Conservation (phyloP, 352 stramenopile genomes). For the Phytophthora sp. region DNA sequence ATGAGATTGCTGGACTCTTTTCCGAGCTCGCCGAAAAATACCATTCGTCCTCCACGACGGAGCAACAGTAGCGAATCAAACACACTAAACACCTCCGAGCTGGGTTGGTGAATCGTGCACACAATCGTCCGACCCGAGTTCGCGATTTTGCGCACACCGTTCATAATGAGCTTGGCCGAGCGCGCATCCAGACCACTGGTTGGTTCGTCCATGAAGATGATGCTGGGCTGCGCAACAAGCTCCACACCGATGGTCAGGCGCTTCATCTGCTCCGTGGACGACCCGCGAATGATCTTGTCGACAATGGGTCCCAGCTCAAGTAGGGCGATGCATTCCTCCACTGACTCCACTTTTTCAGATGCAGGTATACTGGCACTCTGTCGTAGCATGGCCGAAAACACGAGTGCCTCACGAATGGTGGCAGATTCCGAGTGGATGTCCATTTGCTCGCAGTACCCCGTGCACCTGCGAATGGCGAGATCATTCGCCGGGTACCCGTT, state of each 20-base stretch:
- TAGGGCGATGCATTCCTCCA: constrained; percentile 62
- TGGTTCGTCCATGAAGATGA: constrained; percentile 92
- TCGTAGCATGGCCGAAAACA: constrained; percentile 89
- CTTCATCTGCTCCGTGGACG: constrained; percentile 68
- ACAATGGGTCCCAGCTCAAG: constrained; percentile 55
- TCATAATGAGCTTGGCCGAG: constrained; percentile 86
- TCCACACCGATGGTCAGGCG: constrained; percentile 89
- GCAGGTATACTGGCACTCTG: constrained; percentile 39
- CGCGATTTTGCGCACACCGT: constrained; percentile 89
- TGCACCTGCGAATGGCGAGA: constrained; percentile 55
- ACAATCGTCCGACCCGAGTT: constrained; percentile 77
- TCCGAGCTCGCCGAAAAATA: constrained; percentile 69
- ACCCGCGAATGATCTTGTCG: constrained; percentile 61
- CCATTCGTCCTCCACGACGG: constrained; percentile 49
- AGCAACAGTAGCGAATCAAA: constrained; percentile 90
- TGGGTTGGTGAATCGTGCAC: constrained; percentile 94
- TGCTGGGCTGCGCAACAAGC: constrained; percentile 80
- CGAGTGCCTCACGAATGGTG: constrained; percentile 90
- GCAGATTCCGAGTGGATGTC: constrained; percentile 90
- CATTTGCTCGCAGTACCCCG: constrained; percentile 84
- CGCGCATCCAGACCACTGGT: constrained; percentile 90
- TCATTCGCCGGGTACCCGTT: constrained; percentile 57
- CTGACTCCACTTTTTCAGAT: constrained; percentile 48
- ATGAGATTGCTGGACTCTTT: constrained; percentile 52
- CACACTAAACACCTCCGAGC: constrained; percentile 86